A percentile compares a stretch with the other conserved stretches of the same genome.
These are phyloP conservation scores for Pichiaceae sp. DNA, from an alignment of 1,139 yeast species.

Conservation along the genomic window DNA sequence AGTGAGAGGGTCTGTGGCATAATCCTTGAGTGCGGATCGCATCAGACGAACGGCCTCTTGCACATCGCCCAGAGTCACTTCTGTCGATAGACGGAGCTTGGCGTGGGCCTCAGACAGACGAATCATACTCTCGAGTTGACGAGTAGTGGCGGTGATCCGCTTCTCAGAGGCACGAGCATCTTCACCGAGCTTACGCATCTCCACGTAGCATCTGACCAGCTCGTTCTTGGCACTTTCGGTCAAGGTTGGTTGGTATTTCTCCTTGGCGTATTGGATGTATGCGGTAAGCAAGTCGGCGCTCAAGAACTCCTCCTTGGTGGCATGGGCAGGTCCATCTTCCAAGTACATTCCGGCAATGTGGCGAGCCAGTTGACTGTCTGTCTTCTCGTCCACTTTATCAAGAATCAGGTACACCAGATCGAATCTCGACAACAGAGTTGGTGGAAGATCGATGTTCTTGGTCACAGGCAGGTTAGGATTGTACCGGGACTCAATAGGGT, in stretches of 20 bases:
- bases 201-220: slow-evolving; percentile 84
- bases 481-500: slow-evolving; percentile 94
- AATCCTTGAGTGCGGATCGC: slow-evolving; percentile 90
- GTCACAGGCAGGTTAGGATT: slow-evolving; percentile 92
- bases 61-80: slow-evolving; percentile 78
- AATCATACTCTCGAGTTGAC: slow-evolving; percentile 94
- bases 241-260: slow-evolving; percentile 67
- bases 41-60: slow-evolving; percentile 88
- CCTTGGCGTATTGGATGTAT: slow-evolving; percentile 89
- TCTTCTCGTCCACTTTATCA: slow-evolving; percentile 82
- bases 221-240: slow-evolving; percentile 77
- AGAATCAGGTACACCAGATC: slow-evolving; percentile 87
- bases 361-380: slow-evolving; percentile 80
- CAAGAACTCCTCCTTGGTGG: slow-evolving; percentile 53
- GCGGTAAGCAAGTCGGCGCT: slow-evolving; percentile 83
- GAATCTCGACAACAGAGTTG: slow-evolving; percentile 88
- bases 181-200: slow-evolving; percentile 90
- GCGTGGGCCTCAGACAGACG: slow-evolving; percentile 96
- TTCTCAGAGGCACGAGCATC: slow-evolving; percentile 80
- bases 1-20: slow-evolving; percentile 95
- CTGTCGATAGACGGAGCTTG: slow-evolving; percentile 73
- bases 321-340: slow-evolving; percentile 79
- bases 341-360: slow-evolving; percentile 89
- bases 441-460: slow-evolving; percentile 90
- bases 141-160: slow-evolving; percentile 94